Conservation (phyloP, 1,284 basidiomycete species). For the Inonotus hispidus region DNA sequence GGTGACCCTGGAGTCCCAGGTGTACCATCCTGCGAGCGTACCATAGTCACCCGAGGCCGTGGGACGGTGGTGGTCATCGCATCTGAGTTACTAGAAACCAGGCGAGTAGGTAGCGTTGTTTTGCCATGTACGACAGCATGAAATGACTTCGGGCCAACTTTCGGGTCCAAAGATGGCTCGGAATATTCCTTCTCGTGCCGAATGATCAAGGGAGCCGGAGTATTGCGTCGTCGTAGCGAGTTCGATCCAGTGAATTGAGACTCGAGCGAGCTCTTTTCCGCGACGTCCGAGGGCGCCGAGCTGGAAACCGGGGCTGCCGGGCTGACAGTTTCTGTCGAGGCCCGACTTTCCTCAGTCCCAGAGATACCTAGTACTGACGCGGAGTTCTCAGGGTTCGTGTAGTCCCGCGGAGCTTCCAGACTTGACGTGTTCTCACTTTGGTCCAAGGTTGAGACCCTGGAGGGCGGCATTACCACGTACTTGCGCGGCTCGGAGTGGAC, state of each 20-base stretch:
- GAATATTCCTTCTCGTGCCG: constrained; percentile 8
- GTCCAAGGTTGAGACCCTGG: neutral
- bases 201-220: constrained; percentile 9
- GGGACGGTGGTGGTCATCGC: neutral
- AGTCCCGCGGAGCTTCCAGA: neutral
- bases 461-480: constrained; percentile 10
- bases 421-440: neutral
- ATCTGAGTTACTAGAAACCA: neutral
- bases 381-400: neutral
- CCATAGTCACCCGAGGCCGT: constrained; percentile 4
- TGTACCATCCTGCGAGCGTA: neutral
- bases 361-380: neutral
- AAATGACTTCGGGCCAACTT: constrained; percentile 16
- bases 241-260: neutral
- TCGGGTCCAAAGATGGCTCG: constrained; percentile 12
- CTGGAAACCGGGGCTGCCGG: neutral
- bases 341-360: neutral
- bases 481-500: constrained; percentile 7
- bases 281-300: neutral
- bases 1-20: constrained; percentile 15
- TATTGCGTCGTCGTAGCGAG: constrained; percentile 2
- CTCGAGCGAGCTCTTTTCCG: neutral
- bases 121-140: constrained; percentile 15
- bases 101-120: neutral
- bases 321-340: constrained; percentile 4